Evolutionary conservation across 768 basidiomycete species (phyloP), one percentile per base, ranked within the genome.

Genomic region (Grammothele lineata): DNA sequence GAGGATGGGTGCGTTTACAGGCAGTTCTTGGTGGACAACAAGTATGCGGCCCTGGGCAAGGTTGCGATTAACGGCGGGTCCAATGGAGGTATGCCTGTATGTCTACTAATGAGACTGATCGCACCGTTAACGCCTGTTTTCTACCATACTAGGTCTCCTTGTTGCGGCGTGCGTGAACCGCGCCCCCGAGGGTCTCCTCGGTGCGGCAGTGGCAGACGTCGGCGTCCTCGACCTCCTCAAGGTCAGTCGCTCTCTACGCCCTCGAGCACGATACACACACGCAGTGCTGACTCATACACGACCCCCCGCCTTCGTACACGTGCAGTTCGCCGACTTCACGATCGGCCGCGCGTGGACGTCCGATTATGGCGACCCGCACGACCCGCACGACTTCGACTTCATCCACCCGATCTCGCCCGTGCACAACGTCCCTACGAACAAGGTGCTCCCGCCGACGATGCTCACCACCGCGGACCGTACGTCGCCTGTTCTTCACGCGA

Each of bases 91-190:
- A 58, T 50, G 73, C 23, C 14, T 33, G n/a, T n/a, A 19, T 7
- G 8, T 45, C 18, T 36, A 26, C 21, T 35, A 12, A 12, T 18
- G 26, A 55, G 46, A 55, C 27, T 30, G 27, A 30, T 7, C 27
- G 7, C 8, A 30, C 27, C 27, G 7, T 30, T 30, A n/a, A n/a
- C n/a, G n/a, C n/a, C 14, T 30, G 27, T 14, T 30, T 14, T 14
- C 7, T 30, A 7, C 8, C 35, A 36, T n/a, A 17, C 35, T 56
- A 85, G 87, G 87, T 40, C 69, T 92, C 2, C 76, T 91, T 22
- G 77, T 91, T n/a, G 81, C 79, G n/a, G 88, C 88, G n/a, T 91
- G 85, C 53, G 72, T 86, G 37, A 86, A 90, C 50, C 83, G 85
- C 32, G 87, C 87, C 0, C 84, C 84, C 1, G 78, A 87, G 59